Conservation (phyloP, 805 yeast genomes). For the Ogataea philodendri region DNA sequence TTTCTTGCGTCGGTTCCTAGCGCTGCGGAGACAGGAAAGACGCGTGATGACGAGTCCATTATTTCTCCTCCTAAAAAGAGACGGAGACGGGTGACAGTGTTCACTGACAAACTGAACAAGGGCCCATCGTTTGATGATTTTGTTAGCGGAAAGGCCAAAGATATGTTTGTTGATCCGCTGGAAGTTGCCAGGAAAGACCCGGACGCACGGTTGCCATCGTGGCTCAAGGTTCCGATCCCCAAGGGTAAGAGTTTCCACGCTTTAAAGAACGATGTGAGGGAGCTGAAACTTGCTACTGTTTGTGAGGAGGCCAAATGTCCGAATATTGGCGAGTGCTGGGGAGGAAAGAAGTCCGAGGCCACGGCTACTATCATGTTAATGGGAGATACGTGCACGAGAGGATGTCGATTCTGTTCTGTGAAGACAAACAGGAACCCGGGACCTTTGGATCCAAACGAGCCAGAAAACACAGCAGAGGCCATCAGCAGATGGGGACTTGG, state of each 20-base stretch:
- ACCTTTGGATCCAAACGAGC: slow-evolving; percentile 92
- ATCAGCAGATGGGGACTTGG: slow-evolving; percentile 98
- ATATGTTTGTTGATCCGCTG: slow-evolving; percentile 67
- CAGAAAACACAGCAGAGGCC: slow-evolving; percentile 97
- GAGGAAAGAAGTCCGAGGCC: slow-evolving; percentile 90
- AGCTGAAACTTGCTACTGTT: slow-evolving; percentile 87
- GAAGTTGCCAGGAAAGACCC: slow-evolving; percentile 69
- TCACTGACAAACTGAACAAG: slow-evolving; percentile 65
- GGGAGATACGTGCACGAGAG: slow-evolving; percentile 99
- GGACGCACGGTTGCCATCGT: slow-evolving; percentile 74
- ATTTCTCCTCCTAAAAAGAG: slow-evolving; percentile 22
- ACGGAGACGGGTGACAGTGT: slow-evolving; percentile 54
- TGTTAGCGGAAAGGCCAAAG: slow-evolving; percentile 74
- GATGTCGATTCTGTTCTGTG: slow-evolving; percentile 98
- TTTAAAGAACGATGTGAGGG: slow-evolving; percentile 82
- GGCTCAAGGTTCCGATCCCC: slow-evolving; percentile 97
- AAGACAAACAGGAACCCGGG: slow-evolving; percentile 87
- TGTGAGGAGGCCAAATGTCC: slow-evolving; percentile 99
- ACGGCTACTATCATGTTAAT: slow-evolving; percentile 96
- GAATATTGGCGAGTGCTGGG: slow-evolving; percentile 99
- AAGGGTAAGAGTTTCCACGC: slow-evolving; percentile 82
- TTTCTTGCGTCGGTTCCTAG: slow-evolving; percentile 5
- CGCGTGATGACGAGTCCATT: slow-evolving; percentile 1
- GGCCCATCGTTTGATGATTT: slow-evolving; percentile 97
- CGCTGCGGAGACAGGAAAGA: background rate